phyloP scores from a whole-genome alignment of 805 yeast genomes.

The Nakazawaea wickerhamii region DNA sequence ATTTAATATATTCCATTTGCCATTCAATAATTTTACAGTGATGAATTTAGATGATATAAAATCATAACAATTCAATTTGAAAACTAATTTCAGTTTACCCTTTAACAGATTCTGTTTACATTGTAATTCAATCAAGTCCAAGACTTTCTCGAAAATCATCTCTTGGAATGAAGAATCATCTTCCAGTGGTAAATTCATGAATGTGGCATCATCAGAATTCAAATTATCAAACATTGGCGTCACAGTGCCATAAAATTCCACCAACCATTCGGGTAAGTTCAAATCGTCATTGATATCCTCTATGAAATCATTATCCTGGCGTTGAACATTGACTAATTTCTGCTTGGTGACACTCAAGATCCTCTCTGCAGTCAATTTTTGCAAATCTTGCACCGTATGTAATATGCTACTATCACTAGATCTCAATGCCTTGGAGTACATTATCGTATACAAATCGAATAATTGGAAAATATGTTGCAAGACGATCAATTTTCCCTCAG shows the following conservation, averaged over 20 bases:
- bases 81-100: slow-evolving; percentile 32
- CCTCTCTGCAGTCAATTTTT: slow-evolving; percentile 31
- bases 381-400: slow-evolving; percentile 19
- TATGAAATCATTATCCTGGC: slow-evolving; percentile 21
- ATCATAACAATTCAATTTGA: slow-evolving; percentile 57
- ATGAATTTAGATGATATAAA: slow-evolving; percentile 49
- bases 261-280: slow-evolving; percentile 80
- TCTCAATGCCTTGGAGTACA: slow-evolving; percentile 48
- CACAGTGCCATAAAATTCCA: slow-evolving; percentile 57
- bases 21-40: slow-evolving; percentile 35
- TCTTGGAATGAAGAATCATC: slow-evolving; percentile 32
- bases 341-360: slow-evolving; percentile 34
- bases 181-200: slow-evolving; percentile 35
- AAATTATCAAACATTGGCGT: slow-evolving; percentile 49
- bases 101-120: slow-evolving; percentile 22
- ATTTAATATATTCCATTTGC: slow-evolving; percentile 31
- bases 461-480: slow-evolving; percentile 58
- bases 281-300: slow-evolving; percentile 44
- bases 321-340: slow-evolving; percentile 23
- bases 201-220: slow-evolving; percentile 25
- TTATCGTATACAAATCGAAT: slow-evolving; percentile 61
- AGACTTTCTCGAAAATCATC: slow-evolving; percentile 42
- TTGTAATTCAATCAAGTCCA: slow-evolving; percentile 33
- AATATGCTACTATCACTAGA: neutral
- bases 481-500: slow-evolving; percentile 52